These are phyloP conservation scores for Neurospora cerealis DNA, from an alignment of 495 filamentous ascomycete species.

Conservation along the genomic window DNA sequence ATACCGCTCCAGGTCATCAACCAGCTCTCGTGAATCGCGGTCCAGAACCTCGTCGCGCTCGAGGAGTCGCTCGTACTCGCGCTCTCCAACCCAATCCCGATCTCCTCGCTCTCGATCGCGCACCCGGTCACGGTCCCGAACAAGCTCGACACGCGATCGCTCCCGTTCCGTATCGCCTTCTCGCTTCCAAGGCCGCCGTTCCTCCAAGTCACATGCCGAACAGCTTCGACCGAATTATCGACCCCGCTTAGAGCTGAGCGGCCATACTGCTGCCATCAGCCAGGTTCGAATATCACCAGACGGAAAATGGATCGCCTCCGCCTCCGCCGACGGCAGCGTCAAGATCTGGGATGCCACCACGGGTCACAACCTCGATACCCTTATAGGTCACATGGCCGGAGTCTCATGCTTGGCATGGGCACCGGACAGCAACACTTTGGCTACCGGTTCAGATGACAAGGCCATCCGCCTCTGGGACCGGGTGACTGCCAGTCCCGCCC, in stretches of 20 bases:
- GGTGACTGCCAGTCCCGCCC: slow-evolving; percentile 54
- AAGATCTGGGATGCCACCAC: slow-evolving; percentile 82
- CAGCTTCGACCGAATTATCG: slow-evolving; percentile 27
- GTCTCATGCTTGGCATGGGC: slow-evolving; percentile 85
- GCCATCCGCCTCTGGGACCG: slow-evolving; percentile 89
- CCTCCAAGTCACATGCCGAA: not conserved
- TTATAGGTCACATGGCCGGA: slow-evolving; percentile 91
- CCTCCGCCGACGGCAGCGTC: slow-evolving; percentile 76
- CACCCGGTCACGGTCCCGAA: slow-evolving; percentile 14
- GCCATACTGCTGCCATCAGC: slow-evolving; percentile 72
- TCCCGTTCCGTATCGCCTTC: slow-evolving; percentile 12
- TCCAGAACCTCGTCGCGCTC: slow-evolving; percentile 18
- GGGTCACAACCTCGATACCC: slow-evolving; percentile 68
- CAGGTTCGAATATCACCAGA: slow-evolving; percentile 85
- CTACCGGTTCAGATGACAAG: slow-evolving; percentile 92
- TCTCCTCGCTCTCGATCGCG: slow-evolving; percentile 26
- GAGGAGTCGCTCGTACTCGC: slow-evolving; percentile 19
- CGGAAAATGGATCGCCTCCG: slow-evolving; percentile 79
- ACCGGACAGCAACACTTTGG: slow-evolving; percentile 75
- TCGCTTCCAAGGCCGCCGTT: slow-evolving; percentile 6
- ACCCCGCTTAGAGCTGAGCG: slow-evolving; percentile 41
- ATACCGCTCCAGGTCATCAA: slow-evolving; percentile 25
- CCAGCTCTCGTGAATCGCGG: slow-evolving; percentile 10
- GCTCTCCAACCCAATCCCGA: slow-evolving; percentile 28
- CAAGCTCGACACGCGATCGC: slow-evolving; percentile 13